Percentiles rank a stretch among this genome's conserved stretches.
Evolutionary conservation across 1,284 basidiomycete genomes (phyloP).

Genomic region (Dichomitus squalens): DNA sequence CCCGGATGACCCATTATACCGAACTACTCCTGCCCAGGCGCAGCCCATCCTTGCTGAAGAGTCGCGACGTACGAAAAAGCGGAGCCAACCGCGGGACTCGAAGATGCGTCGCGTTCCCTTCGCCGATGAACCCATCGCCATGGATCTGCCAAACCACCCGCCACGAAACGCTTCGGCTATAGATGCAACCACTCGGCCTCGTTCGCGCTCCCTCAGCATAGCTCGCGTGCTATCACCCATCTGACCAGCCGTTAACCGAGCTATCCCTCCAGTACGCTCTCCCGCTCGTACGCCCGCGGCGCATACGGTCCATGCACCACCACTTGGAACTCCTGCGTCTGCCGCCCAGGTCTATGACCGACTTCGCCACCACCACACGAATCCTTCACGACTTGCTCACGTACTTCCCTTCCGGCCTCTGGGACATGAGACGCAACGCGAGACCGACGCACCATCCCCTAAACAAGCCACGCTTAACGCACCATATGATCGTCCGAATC

Average conservation of each 20-base stretch:
- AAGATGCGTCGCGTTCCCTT: conserved; percentile 1
- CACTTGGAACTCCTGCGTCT: not conserved
- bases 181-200: not conserved
- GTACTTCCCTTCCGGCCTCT: conserved; percentile 2
- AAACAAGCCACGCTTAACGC: conserved; percentile 1
- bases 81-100: not conserved
- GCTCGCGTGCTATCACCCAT: too few species aligned
- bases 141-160: not conserved
- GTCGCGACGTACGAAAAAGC: too few species aligned
- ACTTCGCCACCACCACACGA: not conserved
- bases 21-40: not conserved
- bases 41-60: not conserved
- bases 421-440: conserved; percentile 6
- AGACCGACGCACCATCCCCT: not conserved
- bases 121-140: not conserved
- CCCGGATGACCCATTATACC: not conserved
- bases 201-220: too few species aligned
- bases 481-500: too few species aligned
- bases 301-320: not conserved
- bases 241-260: too few species aligned
- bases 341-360: too few species aligned
- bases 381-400: not conserved
- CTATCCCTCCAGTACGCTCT: not conserved
- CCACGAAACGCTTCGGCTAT: not conserved
- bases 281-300: not conserved